Evolutionary conservation across 495 filamentous ascomycete species (phyloP), one percentile per base, ranked within the genome.

Genomic region (Cercophora sp.): DNA sequence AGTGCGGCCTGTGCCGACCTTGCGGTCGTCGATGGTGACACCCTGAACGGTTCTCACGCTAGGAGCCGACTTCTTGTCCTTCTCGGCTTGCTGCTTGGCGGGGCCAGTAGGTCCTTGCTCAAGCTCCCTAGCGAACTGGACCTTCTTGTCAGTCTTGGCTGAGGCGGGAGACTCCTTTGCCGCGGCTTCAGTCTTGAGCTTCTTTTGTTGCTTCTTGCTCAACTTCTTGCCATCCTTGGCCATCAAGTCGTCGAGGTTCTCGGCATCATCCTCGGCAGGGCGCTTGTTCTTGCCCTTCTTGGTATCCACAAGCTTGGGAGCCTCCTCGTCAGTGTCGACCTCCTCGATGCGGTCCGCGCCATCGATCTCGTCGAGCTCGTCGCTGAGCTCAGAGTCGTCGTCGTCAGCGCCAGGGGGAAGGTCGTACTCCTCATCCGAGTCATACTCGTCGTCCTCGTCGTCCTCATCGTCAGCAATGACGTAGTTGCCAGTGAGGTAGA

Each of bases 131-230:
- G 93, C 93, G 68, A 99, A 99, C 72, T 96, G 89, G 24, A 99
- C 93, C 77, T 96, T 96, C 83, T 97, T 98, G 68, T 89, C 87
- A 26, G 69, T 70, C 74, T 87, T 86, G 56, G 74, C 60, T 8
- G 51, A 53, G 53, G 75, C 45, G 42, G 64, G 56, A 9, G 64
- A 59, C 53, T 56, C 40, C 37, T 37, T 60, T 6, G 68, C 58
- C 27, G 77, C 79, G 39, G 92, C 84, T 56, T 95, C 96, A 76
- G 93, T 94, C 85, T 97, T 97, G 18, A 95, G 79, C 80, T 96
- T 99, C 84, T 99, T 97, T 62, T 85, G 83, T 70, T 98, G 89
- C 77, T 96, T 97, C 82, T 97, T 96, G 79, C 84, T 92, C 46
- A 94, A 78, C 62, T 85, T 86, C 55, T 79, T 72, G 52, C 77